Evolutionary conservation across 306 rosid species (phyloP), one percentile per base, ranked within the genome.

Genomic region (Parietaria judaica): DNA sequence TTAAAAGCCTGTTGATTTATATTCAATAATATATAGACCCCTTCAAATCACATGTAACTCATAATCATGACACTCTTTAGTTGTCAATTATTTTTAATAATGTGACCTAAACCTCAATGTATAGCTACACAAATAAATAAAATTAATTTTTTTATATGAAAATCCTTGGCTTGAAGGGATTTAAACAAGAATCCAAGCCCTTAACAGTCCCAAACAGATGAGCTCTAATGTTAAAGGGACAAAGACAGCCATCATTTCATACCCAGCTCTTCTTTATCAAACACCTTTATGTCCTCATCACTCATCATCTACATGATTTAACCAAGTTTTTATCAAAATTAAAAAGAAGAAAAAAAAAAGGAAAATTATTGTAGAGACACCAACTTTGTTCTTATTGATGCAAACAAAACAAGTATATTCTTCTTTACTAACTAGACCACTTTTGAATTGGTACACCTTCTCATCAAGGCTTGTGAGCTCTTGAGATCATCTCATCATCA

Each of bases 281-380:
- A 73, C 50, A 58, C 58, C 95, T 87, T 90, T 84, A 84, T 87
- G 94, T 87, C 94, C 73, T 81, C 75, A 76, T 87, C 94, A 76
- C 39, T 77, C 86, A 84, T 81, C 80, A 83, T 84, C 85, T 67
- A 51, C 31, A 23, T 15, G 43, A 63, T 50, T 73, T 71, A 38
- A 48, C 36, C 50, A 47, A 31, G 58, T 23, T 56, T 10, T 60
- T 31, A 36, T 58, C 4, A 16, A 53, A 64, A 49, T 10, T 49
- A 51, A 50, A 75, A 54, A 52, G 45, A 48, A 53, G 60, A 61
- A 51, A 36, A 59, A 64, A 39, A 65, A 44, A 47, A 74, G 34
- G 10, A 4, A 37, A 68, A 60, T 60, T 64, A 65, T 70, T 51
- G 60, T 60, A 71, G 78, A 65, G 72, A 55, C 86, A 86, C 69